A percentile compares a stretch with the other conserved stretches of the same genome.
These are phyloP conservation scores for Trametes pubescens DNA, from an alignment of 1,284 basidiomycete genomes.

Conservation along the genomic window DNA sequence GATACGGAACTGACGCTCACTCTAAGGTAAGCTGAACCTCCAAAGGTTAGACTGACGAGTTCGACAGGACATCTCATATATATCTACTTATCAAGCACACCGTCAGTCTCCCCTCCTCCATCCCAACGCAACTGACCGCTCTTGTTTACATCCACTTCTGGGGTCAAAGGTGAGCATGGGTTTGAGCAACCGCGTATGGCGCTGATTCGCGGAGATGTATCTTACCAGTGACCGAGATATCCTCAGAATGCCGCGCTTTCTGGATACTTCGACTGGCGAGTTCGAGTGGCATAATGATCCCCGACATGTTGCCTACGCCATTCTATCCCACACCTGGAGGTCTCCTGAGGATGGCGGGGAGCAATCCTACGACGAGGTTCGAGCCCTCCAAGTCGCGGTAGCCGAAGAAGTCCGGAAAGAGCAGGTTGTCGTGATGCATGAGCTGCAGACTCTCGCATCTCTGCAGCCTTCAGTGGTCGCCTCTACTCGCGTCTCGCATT, in stretches of 20 bases:
- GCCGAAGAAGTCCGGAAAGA: neutral
- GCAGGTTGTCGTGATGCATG: neutral
- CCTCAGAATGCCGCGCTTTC: neutral
- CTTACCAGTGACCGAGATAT: too few species aligned
- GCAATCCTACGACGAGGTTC: constrained; percentile 1
- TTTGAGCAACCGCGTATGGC: too few species aligned
- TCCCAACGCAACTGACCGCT: too few species aligned
- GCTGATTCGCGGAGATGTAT: too few species aligned
- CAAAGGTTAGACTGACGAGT: too few species aligned
- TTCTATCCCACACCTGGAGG: constrained; percentile 17
- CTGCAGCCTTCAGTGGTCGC: neutral
- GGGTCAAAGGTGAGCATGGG: too few species aligned
- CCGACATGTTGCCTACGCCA: constrained; percentile 12
- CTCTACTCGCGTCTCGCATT: neutral
- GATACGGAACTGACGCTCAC: too few species aligned
- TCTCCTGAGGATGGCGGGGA: neutral
- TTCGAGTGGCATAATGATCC: neutral
- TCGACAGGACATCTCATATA: too few species aligned
- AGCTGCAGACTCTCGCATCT: neutral
- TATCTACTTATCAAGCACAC: too few species aligned
- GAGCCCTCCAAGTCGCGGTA: neutral
- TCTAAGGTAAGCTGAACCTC: too few species aligned
- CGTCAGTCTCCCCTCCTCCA: too few species aligned
- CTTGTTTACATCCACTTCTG: too few species aligned
- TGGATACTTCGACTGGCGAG: neutral